Base-by-base conservation (phyloP, 352 stramenopile genomes). In the Globisporangium polare region DNA sequence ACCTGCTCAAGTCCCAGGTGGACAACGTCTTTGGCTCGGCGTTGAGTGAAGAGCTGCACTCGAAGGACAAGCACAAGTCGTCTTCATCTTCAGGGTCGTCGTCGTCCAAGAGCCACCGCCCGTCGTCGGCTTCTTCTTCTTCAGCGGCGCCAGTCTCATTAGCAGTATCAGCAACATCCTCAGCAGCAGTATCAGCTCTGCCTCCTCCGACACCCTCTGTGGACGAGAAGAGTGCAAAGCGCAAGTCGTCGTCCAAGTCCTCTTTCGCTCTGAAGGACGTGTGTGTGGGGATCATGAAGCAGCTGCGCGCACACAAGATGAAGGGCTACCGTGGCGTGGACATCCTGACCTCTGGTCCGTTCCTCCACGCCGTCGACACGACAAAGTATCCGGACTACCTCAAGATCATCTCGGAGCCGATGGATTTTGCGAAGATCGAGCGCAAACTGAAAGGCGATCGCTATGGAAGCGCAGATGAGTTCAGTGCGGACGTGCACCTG, bases 371-470 rank as follows among this genome's bases (percentile, higher is more conserved):
- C 22, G 86, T 95, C 1, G 84, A 95, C 59, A 86, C 86, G n/a
- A 88, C 83, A 2, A 93, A 92, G 63, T 95, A 95, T 43, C 70
- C 84, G 9, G 86, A 95, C 65, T 95, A 95, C 55, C 62, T 91
- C 17, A 77, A 75, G 37, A 84, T 95, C 47, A 74, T 95, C 26
- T 74, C 77, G 5, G 86, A 95, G 63, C 86, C 86, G 1, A 95
- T 93, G 86, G 83, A 95, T 72, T 93, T 95, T 54, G 77, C 83
- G 1, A 95, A 92, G 65, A 95, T 95, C 47, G 86, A 95, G 62
- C 78, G 80, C 15, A 95, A 95, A 52, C 67, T 95, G n/a, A 93
- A 92, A 62, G 82, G 77, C 15, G 83, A 93, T 65, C 83, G 86
- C 0, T 95, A 95, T 52, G 68, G 66, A 33, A 88, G 81, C 31